phyloP scores from a whole-genome alignment of 139 green algal genomes.

The Ettlia oleoabundans region DNA sequence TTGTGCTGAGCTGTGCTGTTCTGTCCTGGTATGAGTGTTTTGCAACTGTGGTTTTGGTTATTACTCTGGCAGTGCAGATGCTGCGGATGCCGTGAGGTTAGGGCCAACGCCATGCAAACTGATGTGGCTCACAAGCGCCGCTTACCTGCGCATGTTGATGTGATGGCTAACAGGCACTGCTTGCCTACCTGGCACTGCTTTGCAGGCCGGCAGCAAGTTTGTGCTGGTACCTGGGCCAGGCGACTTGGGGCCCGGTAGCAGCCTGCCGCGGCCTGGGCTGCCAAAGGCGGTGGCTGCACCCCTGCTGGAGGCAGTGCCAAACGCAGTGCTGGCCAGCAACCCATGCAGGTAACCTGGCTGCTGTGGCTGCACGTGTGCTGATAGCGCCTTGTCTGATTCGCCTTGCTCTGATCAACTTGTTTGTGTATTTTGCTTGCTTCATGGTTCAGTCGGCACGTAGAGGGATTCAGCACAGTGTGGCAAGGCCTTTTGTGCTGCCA shows the following conservation, averaged over 20 bases:
- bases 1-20: too few species aligned
- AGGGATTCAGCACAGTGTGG: too few species aligned
- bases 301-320: conserved; percentile 63
- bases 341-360: conserved; percentile 62
- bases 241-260: conserved; percentile 67
- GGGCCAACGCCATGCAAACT: not conserved
- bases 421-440: too few species aligned
- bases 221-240: conserved; percentile 87
- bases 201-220: conserved; percentile 67
- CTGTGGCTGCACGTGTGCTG: not conserved
- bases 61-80: too few species aligned
- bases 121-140: not conserved
- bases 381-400: too few species aligned
- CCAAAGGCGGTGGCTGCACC: conserved; percentile 59
- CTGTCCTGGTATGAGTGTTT: too few species aligned
- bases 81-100: too few species aligned
- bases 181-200: not conserved
- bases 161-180: too few species aligned
- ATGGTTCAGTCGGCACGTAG: too few species aligned
- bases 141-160: not conserved
- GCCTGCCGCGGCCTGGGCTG: conserved; percentile 81
- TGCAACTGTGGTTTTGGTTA: too few species aligned
- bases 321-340: conserved; percentile 79
- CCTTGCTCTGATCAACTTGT: too few species aligned
- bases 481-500: too few species aligned